Base-by-base conservation (phyloP, 805 yeast genomes). In the Myxozyma neglecta region DNA sequence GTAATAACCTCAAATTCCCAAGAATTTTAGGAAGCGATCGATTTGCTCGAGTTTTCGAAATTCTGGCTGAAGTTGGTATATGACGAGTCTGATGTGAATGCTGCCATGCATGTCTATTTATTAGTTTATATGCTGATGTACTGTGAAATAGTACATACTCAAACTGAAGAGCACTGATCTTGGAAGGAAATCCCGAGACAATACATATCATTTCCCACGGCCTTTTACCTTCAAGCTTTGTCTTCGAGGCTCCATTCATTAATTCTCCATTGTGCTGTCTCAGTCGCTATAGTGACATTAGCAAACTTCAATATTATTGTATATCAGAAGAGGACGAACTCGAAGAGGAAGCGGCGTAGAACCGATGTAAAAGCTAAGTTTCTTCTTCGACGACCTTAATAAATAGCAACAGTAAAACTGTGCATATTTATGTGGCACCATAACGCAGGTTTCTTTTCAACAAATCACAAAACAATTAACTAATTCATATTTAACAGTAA, bases 191-290 rank as follows among this genome's bases (percentile, higher is more conserved):
- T 1, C 92, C 91, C 69, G 86, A 77, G 0, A 90, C 87, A 1
- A 85, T 68, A 57, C 83, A 63, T 0, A 80, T 71, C 86, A 87
- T 84, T 60, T 79, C 82, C 96, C 96, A 89, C 0, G 96, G 96
- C 56, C 93, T 73, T 39, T 77, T 79, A 0, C 85, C 85, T 14
- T 72, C 71, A 53, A 77, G 74, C 66, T 80, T 85, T 0, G 96
- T 89, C 50, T 83, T 72, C 69, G 77, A 85, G 0, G 96, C 96
- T 1, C 96, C 94, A 0, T 89, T 89, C 1, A 71, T 73, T 13
- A 86, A 70, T 1, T 80, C 83, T 2, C 96, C 96, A 74, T 89
- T 89, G 71, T 89, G 96, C 68, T 89, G 96, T 44, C 90, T 71
- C 2, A 90, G 76, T 53, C 96, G 73, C 66, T 81, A 2, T 6